Conservation (phyloP, 2,329 filamentous ascomycete species). For the Hypocrella siamensis region DNA sequence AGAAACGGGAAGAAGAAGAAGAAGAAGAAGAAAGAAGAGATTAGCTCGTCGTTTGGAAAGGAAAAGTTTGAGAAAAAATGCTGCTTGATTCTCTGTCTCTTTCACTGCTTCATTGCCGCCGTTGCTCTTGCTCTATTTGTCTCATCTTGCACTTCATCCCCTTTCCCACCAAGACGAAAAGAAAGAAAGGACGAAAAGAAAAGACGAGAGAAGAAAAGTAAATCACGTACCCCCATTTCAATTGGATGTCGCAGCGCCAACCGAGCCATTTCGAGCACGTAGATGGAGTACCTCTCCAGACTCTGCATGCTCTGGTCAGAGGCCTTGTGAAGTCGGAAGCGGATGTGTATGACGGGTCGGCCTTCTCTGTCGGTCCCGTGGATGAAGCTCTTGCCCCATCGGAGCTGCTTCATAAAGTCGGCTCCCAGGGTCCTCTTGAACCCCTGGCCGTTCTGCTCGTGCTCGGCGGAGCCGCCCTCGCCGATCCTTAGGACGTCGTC, state of each 20-base stretch:
- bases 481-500: constrained; percentile 62
- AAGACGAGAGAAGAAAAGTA: too few relatives aligned
- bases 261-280: constrained; percentile 76
- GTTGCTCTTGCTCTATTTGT: too few relatives aligned
- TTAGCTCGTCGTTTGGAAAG: too few relatives aligned
- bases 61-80: too few relatives aligned
- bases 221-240: constrained; percentile 77
- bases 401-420: constrained; percentile 67
- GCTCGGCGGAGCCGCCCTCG: constrained; percentile 46
- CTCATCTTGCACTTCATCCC: too few relatives aligned
- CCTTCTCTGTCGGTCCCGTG: constrained; percentile 68
- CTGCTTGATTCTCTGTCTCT: too few relatives aligned
- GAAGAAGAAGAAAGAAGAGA: too few relatives aligned
- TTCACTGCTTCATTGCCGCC: too few relatives aligned
- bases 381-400: constrained; percentile 74
- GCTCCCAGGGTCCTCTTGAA: constrained; percentile 45
- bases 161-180: too few relatives aligned
- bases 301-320: constrained; percentile 63
- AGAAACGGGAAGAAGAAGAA: too few relatives aligned
- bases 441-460: constrained; percentile 36
- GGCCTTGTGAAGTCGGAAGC: constrained; percentile 58
- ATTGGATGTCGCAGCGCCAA: constrained; percentile 59
- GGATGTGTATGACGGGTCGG: constrained; percentile 65
- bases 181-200: too few relatives aligned
- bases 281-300: constrained; percentile 72